Evolutionary conservation across 163 green algal genomes (phyloP).

Genomic region (Scenedesmus sp.): DNA sequence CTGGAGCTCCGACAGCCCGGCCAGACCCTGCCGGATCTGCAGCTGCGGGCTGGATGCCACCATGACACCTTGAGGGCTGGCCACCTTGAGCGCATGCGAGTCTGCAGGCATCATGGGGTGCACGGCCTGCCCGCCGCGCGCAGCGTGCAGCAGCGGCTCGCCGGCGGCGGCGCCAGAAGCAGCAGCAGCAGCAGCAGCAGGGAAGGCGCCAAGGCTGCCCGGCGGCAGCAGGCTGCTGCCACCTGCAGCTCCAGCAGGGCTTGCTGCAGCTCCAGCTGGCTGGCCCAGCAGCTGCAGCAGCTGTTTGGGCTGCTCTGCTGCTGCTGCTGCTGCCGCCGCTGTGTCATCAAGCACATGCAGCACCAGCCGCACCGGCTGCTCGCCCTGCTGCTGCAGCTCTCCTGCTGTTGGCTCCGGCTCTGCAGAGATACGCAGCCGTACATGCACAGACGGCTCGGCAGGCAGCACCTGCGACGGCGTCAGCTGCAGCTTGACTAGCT

Average conservation of each 20-base stretch:
- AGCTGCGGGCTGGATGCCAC: background rate
- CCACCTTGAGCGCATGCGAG: background rate
- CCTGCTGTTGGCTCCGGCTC: background rate
- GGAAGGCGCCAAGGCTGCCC: background rate
- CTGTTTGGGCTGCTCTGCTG: background rate
- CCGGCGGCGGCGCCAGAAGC: background rate
- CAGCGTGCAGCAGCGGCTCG: background rate
- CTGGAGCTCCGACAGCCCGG: background rate
- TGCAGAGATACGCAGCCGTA: constrained; percentile 8
- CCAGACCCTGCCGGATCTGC: background rate
- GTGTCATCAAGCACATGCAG: background rate
- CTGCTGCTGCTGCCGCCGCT: background rate
- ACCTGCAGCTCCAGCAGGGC: background rate
- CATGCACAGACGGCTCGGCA: background rate
- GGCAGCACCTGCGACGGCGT: background rate
- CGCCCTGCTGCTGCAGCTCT: background rate
- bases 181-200: constrained; percentile 15
- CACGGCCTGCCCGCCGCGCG: background rate
- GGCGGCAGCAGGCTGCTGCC: constrained; percentile 6
- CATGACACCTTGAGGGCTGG: background rate
- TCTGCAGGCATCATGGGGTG: background rate
- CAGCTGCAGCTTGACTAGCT: background rate
- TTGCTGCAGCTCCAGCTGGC: background rate
- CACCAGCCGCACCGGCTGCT: constrained; percentile 14
- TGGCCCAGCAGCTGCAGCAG: constrained; percentile 27